Evolutionary conservation across 345 rosid genomes (phyloP), one percentile per base, ranked within the genome.

Genomic region (Microthlaspi erraticum): DNA sequence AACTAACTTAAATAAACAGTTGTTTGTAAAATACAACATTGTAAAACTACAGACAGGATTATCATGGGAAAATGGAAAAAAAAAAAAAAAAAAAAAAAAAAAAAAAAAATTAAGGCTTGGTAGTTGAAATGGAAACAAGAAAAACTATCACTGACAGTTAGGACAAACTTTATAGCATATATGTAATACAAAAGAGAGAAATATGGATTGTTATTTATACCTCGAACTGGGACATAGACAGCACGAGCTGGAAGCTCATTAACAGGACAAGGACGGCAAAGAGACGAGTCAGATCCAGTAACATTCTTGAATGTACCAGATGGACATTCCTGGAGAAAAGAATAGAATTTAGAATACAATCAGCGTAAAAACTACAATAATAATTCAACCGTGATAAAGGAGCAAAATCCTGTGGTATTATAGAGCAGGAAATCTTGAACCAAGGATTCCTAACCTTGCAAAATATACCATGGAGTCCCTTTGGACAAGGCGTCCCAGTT

Each of bases 401-500:
- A 61, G 32, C 45, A 53, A 68, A 38, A 37, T 31, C 31, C n/a
- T 8, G 49, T 48, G 37, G 46, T 45, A 54, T 18, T 41, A 46
- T 23, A 51, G 46, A 61, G 70, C 18, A 68, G 44, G 43, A 62
- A 54, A 50, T 49, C 29, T 2, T 70, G 38, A 34, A 41, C 41
- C 12, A 12, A 20, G 26, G 41, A 62, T 19, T 48, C 13, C 66
- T 64, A 43, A 95, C 99, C 94, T 83, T 65, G 55, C 99, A 95
- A 82, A 90, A 95, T 68, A 72, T 86, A 67, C 99, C 99, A 58
- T 84, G 87, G 55, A 92, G 91, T 70, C 98, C 99, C 72, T 79
- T 82, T 7, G 99, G 99, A 74, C 99, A 95, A 69, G 93, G 86
- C 69, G 86, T 90, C 53, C 99, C 99, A n/a, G 87, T 85, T 74